Evolutionary conservation across 2,329 filamentous ascomycete genomes (phyloP).

Genomic region (Clarireedia hainanense): DNA sequence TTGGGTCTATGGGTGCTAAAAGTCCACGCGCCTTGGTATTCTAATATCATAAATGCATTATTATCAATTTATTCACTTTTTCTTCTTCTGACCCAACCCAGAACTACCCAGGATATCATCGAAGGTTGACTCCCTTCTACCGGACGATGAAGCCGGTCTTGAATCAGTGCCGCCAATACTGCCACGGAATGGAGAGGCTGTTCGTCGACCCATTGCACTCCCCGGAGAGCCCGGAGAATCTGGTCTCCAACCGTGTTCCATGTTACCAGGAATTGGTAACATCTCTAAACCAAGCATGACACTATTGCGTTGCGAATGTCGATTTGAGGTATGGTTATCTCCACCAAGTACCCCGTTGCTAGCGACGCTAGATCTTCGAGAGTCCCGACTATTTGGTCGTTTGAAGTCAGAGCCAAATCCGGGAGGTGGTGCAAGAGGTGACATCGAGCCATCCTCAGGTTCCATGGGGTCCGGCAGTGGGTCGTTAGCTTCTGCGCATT

Average conservation of each 20-base stretch:
- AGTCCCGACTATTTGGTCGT: slow-evolving; percentile 12
- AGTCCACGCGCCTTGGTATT: no score
- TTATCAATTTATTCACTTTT: slow-evolving; percentile 1
- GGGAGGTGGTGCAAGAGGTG: slow-evolving; percentile 23
- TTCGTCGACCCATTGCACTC: neutral
- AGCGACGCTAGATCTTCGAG: slow-evolving; percentile 6
- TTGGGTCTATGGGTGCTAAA: no score
- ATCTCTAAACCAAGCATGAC: slow-evolving; percentile 26
- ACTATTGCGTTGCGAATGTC: slow-evolving; percentile 20
- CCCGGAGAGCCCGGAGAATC: neutral
- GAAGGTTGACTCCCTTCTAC: slow-evolving; percentile 32
- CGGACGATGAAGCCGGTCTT: neutral
- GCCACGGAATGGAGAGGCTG: neutral
- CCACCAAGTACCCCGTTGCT: slow-evolving; percentile 1
- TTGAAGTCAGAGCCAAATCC: slow-evolving; percentile 19
- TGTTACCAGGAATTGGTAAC: slow-evolving; percentile 18
- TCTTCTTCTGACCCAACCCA: slow-evolving; percentile 31
- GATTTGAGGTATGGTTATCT: neutral
- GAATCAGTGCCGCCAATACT: neutral
- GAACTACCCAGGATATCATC: slow-evolving; percentile 40
- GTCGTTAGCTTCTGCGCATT: neutral
- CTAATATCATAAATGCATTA: no score
- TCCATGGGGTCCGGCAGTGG: neutral
- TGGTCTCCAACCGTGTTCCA: neutral
- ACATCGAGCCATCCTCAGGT: slow-evolving; percentile 7